Evolutionary conservation across 2,329 filamentous ascomycete genomes (phyloP).

Genomic region (Verticillium nonalfalfae): DNA sequence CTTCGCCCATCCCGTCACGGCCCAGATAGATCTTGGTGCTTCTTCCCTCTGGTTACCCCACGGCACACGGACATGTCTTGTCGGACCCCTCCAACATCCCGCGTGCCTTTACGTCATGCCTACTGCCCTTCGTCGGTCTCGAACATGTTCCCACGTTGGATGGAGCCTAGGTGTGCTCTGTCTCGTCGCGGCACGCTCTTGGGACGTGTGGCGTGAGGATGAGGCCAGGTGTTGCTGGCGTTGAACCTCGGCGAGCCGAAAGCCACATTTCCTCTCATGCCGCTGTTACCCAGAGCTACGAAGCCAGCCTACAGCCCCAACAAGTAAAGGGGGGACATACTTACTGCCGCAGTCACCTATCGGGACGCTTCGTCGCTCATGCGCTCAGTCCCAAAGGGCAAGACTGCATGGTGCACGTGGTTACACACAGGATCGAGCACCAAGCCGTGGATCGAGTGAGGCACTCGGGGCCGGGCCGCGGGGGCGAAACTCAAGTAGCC

Average conservation of each 20-base stretch:
- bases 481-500: not conserved
- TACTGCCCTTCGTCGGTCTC: not conserved
- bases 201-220: not conserved
- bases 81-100: not conserved
- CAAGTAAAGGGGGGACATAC: not conserved
- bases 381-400: not conserved
- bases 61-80: not conserved
- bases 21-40: not conserved
- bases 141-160: not conserved
- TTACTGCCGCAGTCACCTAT: not conserved
- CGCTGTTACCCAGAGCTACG: no score
- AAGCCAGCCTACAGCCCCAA: no score
- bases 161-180: not conserved
- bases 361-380: not conserved
- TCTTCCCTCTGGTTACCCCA: not conserved
- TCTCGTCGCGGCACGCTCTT: not conserved
- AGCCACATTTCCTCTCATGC: not conserved
- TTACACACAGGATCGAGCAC: not conserved
- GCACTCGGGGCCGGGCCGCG: not conserved
- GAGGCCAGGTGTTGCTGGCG: not conserved
- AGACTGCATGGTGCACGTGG: not conserved
- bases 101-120: not conserved
- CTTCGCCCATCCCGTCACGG: not conserved
- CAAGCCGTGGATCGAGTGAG: not conserved
- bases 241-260: not conserved